Evolutionary conservation across 2,329 filamentous ascomycete species (phyloP).

Genomic region (Penicillium palitans): DNA sequence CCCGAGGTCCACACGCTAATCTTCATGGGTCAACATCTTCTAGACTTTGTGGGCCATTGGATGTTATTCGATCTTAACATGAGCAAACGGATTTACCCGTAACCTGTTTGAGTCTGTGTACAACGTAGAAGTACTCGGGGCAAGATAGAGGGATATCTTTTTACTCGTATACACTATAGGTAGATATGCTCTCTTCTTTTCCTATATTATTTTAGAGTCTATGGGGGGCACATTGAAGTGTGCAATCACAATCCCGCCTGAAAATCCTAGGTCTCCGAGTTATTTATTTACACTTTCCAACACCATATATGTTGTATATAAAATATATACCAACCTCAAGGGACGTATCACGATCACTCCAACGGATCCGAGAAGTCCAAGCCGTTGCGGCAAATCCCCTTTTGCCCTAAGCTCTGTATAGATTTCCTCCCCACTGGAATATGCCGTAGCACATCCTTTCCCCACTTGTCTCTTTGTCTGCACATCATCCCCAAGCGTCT

Average conservation of each 20-base stretch:
- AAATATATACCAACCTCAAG: background rate
- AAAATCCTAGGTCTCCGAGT: slow-evolving; percentile 3
- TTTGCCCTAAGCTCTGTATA: background rate
- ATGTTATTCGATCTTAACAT: slow-evolving; percentile 10
- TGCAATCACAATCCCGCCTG: slow-evolving; percentile 3
- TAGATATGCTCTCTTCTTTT: background rate
- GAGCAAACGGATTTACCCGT: slow-evolving; percentile 2
- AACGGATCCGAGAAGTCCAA: slow-evolving; percentile 17
- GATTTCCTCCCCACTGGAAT: background rate
- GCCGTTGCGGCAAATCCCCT: slow-evolving; percentile 5
- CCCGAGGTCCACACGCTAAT: slow-evolving; percentile 16
- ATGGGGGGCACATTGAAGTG: background rate
- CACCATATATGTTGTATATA: background rate
- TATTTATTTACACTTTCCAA: background rate
- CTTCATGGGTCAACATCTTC: slow-evolving; percentile 6
- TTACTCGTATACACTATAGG: background rate
- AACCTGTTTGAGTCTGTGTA: background rate
- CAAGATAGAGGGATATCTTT: background rate
- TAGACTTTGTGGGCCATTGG: slow-evolving; percentile 10
- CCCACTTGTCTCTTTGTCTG: slow-evolving; percentile 19
- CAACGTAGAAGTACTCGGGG: background rate
- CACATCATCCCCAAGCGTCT: slow-evolving; percentile 31
- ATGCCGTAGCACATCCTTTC: slow-evolving; percentile 2
- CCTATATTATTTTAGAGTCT: background rate
- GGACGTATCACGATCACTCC: slow-evolving; percentile 25